Evolutionary conservation across 2,329 filamentous ascomycete species (phyloP).

Genomic region (Colletotrichum agaves): DNA sequence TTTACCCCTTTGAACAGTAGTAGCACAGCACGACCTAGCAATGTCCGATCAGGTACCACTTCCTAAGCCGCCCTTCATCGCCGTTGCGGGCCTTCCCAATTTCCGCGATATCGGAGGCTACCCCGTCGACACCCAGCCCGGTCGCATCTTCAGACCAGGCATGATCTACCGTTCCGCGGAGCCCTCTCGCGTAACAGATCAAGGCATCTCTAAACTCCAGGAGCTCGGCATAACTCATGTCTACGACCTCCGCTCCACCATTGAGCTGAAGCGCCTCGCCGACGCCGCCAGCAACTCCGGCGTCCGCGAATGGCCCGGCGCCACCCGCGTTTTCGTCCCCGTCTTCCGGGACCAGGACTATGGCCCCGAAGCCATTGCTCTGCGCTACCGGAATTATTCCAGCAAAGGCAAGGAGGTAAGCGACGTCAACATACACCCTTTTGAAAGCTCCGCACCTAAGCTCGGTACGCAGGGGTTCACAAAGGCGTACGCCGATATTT

Average conservation of each 20-base stretch:
- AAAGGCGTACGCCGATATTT: constrained; percentile 70
- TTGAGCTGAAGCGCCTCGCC: constrained; percentile 63
- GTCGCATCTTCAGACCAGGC: constrained; percentile 58
- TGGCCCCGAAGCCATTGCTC: constrained; percentile 69
- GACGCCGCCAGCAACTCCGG: constrained; percentile 40
- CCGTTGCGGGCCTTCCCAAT: constrained; percentile 70
- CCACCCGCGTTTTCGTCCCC: constrained; percentile 68
- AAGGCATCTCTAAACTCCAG: constrained; percentile 63
- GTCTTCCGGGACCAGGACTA: constrained; percentile 73
- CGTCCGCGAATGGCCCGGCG: constrained; percentile 45
- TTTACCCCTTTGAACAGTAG: background rate
- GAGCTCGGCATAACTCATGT: constrained; percentile 70
- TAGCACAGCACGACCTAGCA: background rate
- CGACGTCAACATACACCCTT: background rate
- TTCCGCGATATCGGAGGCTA: constrained; percentile 76
- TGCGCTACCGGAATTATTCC: constrained; percentile 70
- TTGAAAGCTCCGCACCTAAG: background rate
- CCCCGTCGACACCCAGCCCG: constrained; percentile 49
- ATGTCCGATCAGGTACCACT: constrained; percentile 5
- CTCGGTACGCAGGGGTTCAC: constrained; percentile 64
- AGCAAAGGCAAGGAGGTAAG: constrained; percentile 54
- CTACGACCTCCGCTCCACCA: constrained; percentile 74
- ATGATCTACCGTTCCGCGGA: constrained; percentile 77
- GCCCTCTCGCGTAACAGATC: constrained; percentile 65
- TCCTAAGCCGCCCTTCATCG: constrained; percentile 58